phyloP scores from a whole-genome alignment of 306 rosid species.

The Arachis hypogaea region DNA sequence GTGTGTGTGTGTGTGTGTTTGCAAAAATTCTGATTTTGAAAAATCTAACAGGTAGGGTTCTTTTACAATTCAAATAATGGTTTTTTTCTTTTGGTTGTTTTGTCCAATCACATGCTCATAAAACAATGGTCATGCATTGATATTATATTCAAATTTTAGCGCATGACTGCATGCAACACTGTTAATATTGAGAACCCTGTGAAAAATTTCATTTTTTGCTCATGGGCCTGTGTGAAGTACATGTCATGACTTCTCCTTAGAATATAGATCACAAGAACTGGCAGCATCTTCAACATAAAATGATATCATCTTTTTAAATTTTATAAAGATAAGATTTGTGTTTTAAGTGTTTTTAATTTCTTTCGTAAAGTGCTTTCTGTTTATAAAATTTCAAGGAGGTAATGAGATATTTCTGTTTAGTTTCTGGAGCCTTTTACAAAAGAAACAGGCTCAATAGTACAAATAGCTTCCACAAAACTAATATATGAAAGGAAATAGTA shows the following conservation, averaged over 20 bases:
- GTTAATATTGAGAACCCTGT: constrained; percentile 25
- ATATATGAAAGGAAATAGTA: neutral
- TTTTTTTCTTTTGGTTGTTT: neutral
- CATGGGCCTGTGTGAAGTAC: neutral
- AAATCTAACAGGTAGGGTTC: neutral
- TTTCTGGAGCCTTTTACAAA: constrained; percentile 12
- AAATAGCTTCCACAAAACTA: neutral
- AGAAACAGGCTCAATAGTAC: neutral
- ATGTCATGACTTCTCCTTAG: constrained; percentile 20
- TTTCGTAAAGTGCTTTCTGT: constrained; percentile 26
- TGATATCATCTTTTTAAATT: neutral
- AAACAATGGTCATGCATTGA: neutral
- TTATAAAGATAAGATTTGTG: constrained; percentile 1
- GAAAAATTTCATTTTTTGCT: neutral
- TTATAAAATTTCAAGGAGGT: constrained; percentile 15
- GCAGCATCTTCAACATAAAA: constrained; percentile 19
- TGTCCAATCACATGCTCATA: neutral
- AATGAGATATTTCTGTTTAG: constrained; percentile 9
- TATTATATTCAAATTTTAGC: neutral
- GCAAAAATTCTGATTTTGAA: constrained; percentile 17
- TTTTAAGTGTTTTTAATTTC: neutral
- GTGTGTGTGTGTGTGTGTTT: neutral
- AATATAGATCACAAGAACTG: constrained; percentile 14
- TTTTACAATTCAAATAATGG: constrained; percentile 7
- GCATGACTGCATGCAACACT: neutral